Base-by-base conservation (phyloP, 2,329 filamentous ascomycete genomes). In the Biscogniauxia marginata region DNA sequence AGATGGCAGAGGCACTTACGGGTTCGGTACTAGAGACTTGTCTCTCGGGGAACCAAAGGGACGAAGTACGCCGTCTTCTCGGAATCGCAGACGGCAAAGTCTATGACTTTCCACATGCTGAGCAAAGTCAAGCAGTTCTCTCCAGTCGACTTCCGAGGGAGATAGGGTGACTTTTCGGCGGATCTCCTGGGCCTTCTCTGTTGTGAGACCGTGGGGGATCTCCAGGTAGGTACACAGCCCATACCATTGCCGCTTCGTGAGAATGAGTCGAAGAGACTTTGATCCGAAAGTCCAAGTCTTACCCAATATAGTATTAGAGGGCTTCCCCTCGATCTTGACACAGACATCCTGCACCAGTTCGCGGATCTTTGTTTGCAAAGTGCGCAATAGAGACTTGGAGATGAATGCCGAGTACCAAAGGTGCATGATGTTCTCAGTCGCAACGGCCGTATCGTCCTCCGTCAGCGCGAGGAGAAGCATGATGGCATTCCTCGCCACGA, bases 1-100 rank as follows among this genome's bases (percentile, higher is more conserved):
- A 77, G n/a, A 78, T n/a, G 8, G 2, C n/a, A 9, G 24, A n/a
- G 34, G 11, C 9, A 72, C 74, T 63, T 53, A 77, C 75, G 75
- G 74, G 60, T 79, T 78, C 1, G 75, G 76, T 0, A 60, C 65
- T 7, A 64, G 59, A 54, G 76, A 78, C 0, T 58, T 57, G 7
- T 58, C 46, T 5, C 63, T 58, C 3, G 70, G 69, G 16, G 43
- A 23, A 24, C 58, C 58, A 64, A 75, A 78, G 1, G 75, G 76
- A 5, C 77, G 58, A 1, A 79, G 57, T 2, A 78, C 55, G 0
- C 76, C 77, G 34, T 77, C 66, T 20, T 67, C 46, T 21, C 72
- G 68, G 54, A 75, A 78, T 39, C 67, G 66, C 20, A 57, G 13
- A 1, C 49, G 52, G 4, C 65, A 62, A 3, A 70, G 24, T 0